These are phyloP conservation scores for Euclidium syriacum DNA, from an alignment of 345 rosid genomes.

Conservation along the genomic window DNA sequence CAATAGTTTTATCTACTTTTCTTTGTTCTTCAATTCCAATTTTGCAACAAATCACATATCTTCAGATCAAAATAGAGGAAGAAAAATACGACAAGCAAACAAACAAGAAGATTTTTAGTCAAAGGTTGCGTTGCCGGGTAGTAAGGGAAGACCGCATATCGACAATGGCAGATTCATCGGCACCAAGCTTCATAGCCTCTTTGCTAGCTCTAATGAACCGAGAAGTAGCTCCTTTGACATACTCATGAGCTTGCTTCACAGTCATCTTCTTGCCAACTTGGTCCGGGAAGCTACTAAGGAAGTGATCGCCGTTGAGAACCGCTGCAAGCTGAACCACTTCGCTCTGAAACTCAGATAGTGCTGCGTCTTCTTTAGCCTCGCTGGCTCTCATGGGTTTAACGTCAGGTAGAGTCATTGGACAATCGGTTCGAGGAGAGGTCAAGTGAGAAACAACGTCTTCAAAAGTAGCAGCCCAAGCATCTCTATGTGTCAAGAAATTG, in stretches of 20 bases:
- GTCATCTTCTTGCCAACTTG: constrained; percentile 79
- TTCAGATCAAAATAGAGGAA: constrained; percentile 7
- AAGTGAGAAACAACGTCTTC: constrained; percentile 64
- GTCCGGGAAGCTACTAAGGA: constrained; percentile 73
- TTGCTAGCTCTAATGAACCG: constrained; percentile 88
- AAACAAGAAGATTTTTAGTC: constrained; percentile 12
- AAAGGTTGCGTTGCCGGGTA: constrained; percentile 45
- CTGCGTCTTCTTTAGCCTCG: constrained; percentile 63
- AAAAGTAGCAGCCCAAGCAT: constrained; percentile 97
- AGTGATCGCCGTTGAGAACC: constrained; percentile 88
- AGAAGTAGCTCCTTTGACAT: constrained; percentile 59
- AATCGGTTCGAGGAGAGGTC: constrained; percentile 81
- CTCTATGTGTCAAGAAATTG: constrained; percentile 87
- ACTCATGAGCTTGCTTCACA: constrained; percentile 75
- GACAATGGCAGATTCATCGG: constrained; percentile 83
- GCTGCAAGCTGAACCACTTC: constrained; percentile 95
- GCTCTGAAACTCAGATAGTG: constrained; percentile 68
- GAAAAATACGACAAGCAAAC: constrained; percentile 2
- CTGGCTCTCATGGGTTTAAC: constrained; percentile 61
- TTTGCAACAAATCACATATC: constrained; percentile 7
- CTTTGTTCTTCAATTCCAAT: background rate
- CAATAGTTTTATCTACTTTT: background rate
- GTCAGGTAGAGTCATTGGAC: constrained; percentile 82
- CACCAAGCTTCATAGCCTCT: constrained; percentile 84
- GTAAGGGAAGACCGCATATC: constrained; percentile 92